Conservation (phyloP, 1,284 basidiomycete genomes). For the Lentinula novae-zelandiae region DNA sequence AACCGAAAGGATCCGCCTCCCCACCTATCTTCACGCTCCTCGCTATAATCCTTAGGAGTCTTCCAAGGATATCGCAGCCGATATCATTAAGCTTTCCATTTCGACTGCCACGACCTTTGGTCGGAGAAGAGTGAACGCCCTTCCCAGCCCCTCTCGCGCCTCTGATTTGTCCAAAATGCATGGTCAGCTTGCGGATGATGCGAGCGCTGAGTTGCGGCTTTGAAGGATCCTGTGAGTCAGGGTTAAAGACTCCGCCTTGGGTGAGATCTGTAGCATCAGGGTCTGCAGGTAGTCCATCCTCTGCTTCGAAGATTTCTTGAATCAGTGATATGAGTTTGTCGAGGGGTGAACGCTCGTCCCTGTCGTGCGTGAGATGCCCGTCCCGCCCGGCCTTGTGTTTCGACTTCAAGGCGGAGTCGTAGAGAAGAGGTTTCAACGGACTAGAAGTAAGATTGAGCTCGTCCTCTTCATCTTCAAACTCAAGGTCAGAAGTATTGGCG, state of each 20-base stretch:
- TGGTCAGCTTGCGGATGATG: conserved; percentile 68
- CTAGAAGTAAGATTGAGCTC: conserved; percentile 18
- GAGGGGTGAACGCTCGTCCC: conserved; percentile 8
- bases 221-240: conserved; percentile 50
- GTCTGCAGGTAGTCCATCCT: conserved; percentile 74
- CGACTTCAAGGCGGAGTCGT: conserved; percentile 1
- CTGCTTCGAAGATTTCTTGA: conserved; percentile 88
- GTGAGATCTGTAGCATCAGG: conserved; percentile 53
- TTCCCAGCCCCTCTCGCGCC: conserved; percentile 53
- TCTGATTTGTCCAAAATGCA: conserved; percentile 60
- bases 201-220: conserved; percentile 56
- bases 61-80: conserved; percentile 54
- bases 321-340: conserved; percentile 39
- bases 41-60: conserved; percentile 74
- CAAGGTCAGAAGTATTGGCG: not conserved
- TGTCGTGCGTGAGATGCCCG: not conserved
- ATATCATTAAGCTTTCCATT: conserved; percentile 49
- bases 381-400: conserved; percentile 1
- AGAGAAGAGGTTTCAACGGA: not conserved
- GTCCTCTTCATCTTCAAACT: conserved; percentile 32
- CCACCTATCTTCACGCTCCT: conserved; percentile 72
- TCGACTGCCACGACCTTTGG: conserved; percentile 35
- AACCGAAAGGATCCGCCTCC: conserved; percentile 64
- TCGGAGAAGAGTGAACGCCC: conserved; percentile 34
- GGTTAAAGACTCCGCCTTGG: conserved; percentile 61